A percentile compares a stretch with the other conserved stretches of the same genome.
Evolutionary conservation across 148 eudicot genomes (phyloP).

Genomic region (Silene uniflora): DNA sequence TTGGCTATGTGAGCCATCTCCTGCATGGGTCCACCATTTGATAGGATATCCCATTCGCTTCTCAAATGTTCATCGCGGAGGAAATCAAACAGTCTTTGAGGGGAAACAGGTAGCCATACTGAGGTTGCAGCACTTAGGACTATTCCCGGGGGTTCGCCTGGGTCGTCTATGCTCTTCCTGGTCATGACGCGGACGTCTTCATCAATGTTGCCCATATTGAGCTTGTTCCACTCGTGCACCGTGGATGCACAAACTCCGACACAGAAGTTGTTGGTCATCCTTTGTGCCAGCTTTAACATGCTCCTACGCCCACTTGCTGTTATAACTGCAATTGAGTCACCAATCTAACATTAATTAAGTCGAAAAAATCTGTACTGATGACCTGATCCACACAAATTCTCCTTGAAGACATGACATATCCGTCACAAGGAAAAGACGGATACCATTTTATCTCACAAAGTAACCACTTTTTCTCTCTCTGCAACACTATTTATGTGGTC

Average conservation of each 20-base stretch:
- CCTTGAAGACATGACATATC: too few species aligned
- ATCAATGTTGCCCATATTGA: constrained; percentile 58
- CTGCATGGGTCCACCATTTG: constrained; percentile 96
- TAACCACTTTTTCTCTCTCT: too few species aligned
- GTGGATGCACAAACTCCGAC: constrained; percentile 86
- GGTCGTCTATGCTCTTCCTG: constrained; percentile 77
- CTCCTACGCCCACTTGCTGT: constrained; percentile 72
- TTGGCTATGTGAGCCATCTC: constrained; percentile 95
- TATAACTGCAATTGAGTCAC: constrained; percentile 39
- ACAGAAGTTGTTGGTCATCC: constrained; percentile 90
- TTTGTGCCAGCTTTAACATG: constrained; percentile 84
- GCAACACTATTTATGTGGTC: too few species aligned
- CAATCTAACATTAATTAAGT: not conserved
- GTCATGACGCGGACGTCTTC: constrained; percentile 92
- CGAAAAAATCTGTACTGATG: not conserved
- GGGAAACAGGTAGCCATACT: constrained; percentile 85
- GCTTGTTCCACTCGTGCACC: constrained; percentile 87
- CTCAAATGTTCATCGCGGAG: constrained; percentile 76
- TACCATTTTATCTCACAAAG: too few species aligned
- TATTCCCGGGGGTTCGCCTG: constrained; percentile 86
- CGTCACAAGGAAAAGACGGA: too few species aligned
- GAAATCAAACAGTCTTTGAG: constrained; percentile 75
- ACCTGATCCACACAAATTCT: too few species aligned
- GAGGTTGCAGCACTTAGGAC: constrained; percentile 90
- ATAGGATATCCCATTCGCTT: constrained; percentile 87